phyloP scores from a whole-genome alignment of 257 asterid species.

The Lycium barbarum region DNA sequence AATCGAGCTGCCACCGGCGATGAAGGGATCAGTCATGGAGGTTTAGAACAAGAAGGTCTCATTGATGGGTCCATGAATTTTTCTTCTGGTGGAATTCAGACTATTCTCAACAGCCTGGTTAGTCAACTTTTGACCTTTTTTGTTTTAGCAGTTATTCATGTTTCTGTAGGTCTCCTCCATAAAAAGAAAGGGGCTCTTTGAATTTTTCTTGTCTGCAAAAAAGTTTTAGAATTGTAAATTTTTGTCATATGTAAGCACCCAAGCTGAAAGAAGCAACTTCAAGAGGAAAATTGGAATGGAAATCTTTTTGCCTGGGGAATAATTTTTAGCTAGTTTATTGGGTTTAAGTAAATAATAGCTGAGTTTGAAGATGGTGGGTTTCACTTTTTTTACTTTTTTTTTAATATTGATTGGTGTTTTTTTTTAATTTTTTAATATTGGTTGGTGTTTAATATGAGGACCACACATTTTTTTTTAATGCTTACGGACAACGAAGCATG shows the following conservation, averaged over 20 bases:
- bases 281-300: neutral
- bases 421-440: no score
- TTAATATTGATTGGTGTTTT: no score
- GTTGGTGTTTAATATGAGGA: no score
- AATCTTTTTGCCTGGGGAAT: neutral
- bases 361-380: no score
- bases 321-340: neutral
- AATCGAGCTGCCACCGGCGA: slow-evolving; percentile 8
- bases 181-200: neutral
- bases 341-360: neutral
- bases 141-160: neutral
- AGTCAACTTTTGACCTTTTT: neutral
- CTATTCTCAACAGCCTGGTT: slow-evolving; percentile 68
- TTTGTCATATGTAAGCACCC: neutral
- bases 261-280: neutral
- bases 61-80: slow-evolving; percentile 41
- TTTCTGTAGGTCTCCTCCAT: neutral
- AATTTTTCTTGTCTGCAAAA: neutral
- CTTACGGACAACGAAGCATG: no score
- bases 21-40: slow-evolving; percentile 37
- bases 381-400: no score
- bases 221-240: neutral
- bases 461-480: no score
- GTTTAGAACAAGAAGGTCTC: slow-evolving; percentile 62
- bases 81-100: slow-evolving; percentile 49